These are phyloP conservation scores for Typha latifolia DNA, from an alignment of 176 grass and related monocot genomes.

Conservation along the genomic window DNA sequence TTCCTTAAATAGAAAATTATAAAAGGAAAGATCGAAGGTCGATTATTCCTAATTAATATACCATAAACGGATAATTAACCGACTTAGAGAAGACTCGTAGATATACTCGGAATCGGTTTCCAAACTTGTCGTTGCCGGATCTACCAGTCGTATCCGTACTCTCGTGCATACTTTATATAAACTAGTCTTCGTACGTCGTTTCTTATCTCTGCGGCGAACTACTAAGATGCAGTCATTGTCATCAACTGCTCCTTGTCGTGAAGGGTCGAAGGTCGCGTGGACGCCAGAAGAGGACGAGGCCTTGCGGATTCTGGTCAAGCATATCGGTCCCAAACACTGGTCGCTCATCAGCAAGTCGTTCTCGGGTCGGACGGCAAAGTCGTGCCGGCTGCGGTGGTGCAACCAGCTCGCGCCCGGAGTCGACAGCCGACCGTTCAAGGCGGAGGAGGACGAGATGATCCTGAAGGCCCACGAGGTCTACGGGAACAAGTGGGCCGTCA, in stretches of 20 bases:
- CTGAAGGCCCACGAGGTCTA: neutral
- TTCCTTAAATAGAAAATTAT: too few relatives aligned
- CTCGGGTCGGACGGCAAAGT: conserved; percentile 8
- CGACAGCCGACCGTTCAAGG: conserved; percentile 6
- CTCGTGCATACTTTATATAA: too few relatives aligned
- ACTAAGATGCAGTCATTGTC: too few relatives aligned
- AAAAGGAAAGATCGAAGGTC: too few relatives aligned
- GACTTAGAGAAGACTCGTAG: too few relatives aligned
- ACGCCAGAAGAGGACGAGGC: conserved; percentile 1
- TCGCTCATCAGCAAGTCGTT: neutral
- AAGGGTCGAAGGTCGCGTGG: neutral
- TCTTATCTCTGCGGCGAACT: too few relatives aligned
- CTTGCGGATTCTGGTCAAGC: conserved; percentile 6
- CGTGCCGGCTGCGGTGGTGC: conserved; percentile 18
- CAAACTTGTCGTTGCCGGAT: too few relatives aligned
- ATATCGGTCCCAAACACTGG: conserved; percentile 7
- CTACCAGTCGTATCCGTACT: too few relatives aligned
- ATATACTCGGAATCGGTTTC: too few relatives aligned
- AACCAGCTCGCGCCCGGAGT: conserved; percentile 12
- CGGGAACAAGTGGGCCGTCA: conserved; percentile 12
- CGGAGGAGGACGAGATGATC: conserved; percentile 1
- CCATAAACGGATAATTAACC: too few relatives aligned
- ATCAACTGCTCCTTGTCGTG: neutral
- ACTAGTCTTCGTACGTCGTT: too few relatives aligned
- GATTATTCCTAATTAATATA: too few relatives aligned